phyloP scores from a whole-genome alignment of 805 yeast species.

The Yarrowia bubula region DNA sequence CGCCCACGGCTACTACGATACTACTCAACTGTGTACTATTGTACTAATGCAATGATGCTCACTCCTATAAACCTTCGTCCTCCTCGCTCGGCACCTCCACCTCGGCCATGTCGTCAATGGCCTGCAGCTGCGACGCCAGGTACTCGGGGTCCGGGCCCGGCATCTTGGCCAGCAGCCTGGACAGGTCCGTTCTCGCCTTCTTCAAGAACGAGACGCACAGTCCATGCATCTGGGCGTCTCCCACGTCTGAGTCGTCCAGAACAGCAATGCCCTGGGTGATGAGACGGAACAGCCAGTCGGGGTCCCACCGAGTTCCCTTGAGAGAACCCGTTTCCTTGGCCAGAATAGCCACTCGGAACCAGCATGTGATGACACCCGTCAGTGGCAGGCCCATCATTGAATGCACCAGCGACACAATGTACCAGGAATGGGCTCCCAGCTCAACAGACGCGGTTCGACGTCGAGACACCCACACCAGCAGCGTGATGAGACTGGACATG shows the following conservation, averaged over 20 bases:
- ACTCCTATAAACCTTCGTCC: conserved; percentile 18
- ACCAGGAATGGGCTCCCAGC: conserved; percentile 18
- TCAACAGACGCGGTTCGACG: background rate
- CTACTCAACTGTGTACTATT: background rate
- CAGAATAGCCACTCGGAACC: conserved; percentile 22
- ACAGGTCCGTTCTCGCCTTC: background rate
- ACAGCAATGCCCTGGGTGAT: conserved; percentile 19
- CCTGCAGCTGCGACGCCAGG: background rate
- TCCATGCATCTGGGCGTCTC: conserved; percentile 3
- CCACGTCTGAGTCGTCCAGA: conserved; percentile 1
- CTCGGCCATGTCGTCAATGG: conserved; percentile 7
- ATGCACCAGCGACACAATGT: conserved; percentile 1
- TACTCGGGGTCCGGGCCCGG: conserved; percentile 2
- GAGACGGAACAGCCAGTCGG: conserved; percentile 18
- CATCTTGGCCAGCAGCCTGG: background rate
- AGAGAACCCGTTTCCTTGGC: conserved; percentile 6
- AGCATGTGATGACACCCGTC: conserved; percentile 16
- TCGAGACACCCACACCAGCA: conserved; percentile 10
- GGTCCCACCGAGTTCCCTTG: conserved; percentile 10
- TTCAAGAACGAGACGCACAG: conserved; percentile 15
- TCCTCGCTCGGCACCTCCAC: conserved; percentile 21
- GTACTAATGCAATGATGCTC: conserved; percentile 8
- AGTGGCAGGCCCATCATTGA: conserved; percentile 19
- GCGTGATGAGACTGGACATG: conserved; percentile 20
- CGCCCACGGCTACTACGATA: background rate